Evolutionary conservation across 371 early-diverging fungal species (phyloP).

Genomic region (Dichotomocladium elegans): DNA sequence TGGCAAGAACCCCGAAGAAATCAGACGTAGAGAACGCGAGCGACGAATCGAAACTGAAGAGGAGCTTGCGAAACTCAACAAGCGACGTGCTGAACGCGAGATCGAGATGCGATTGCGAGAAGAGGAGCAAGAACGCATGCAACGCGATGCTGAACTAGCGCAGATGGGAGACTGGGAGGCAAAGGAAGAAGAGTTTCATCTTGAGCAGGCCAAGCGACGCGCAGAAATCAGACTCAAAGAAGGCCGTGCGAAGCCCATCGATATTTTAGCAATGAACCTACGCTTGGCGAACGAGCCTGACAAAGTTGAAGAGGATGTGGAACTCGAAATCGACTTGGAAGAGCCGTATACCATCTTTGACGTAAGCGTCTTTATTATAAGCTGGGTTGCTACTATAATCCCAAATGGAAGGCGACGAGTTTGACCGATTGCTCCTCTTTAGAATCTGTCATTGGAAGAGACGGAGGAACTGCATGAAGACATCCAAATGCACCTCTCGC

Average conservation of each 20-base stretch:
- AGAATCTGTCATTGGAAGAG: constrained; percentile 63
- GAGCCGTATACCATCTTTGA: constrained; percentile 87
- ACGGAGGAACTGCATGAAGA: constrained; percentile 79
- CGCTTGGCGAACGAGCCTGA: constrained; percentile 70
- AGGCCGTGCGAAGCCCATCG: constrained; percentile 88
- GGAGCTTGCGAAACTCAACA: constrained; percentile 80
- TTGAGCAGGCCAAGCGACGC: constrained; percentile 84
- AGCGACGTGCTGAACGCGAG: constrained; percentile 79
- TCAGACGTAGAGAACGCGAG: constrained; percentile 53
- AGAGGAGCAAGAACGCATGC: constrained; percentile 69
- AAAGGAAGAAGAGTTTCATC: constrained; percentile 88
- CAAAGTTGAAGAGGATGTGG: constrained; percentile 68
- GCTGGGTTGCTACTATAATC: too few species aligned
- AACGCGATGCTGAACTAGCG: constrained; percentile 80
- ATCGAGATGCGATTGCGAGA: constrained; percentile 77
- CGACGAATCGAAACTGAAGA: constrained; percentile 68
- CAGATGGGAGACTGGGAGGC: constrained; percentile 94
- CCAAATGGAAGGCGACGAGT: too few species aligned
- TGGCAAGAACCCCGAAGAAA: constrained; percentile 60
- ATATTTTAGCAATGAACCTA: constrained; percentile 88
- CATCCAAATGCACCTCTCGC: constrained; percentile 77
- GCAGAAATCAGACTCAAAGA: constrained; percentile 89
- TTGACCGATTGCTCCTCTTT: too few species aligned
- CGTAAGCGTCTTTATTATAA: constrained; percentile 22
- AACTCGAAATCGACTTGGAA: constrained; percentile 78